phyloP scores from a whole-genome alignment of 108 stramenopile genomes.

The Stephanodiscus minutulus region DNA sequence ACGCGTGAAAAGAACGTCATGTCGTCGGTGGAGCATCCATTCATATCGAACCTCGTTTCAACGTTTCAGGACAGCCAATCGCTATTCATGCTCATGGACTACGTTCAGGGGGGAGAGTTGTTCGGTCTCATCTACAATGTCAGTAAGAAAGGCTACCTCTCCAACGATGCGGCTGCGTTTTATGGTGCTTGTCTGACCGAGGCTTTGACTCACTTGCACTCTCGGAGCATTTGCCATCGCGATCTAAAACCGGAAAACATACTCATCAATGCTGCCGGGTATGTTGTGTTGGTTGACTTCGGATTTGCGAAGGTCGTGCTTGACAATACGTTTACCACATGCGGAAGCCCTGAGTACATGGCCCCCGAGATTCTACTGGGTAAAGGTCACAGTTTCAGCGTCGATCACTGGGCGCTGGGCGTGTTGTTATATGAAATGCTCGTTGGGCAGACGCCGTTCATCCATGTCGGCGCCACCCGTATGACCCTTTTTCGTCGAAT shows the following conservation, averaged over 20 bases:
- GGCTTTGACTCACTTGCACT: conserved; percentile 54
- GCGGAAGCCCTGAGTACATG: conserved; percentile 86
- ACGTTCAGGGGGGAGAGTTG: conserved; percentile 85
- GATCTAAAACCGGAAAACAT: conserved; percentile 72
- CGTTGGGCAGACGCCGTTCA: conserved; percentile 76
- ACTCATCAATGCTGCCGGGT: conserved; percentile 69
- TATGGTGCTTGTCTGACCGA: conserved; percentile 60
- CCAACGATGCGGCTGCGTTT: conserved; percentile 65
- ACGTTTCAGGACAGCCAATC: conserved; percentile 64
- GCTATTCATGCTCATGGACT: conserved; percentile 78
- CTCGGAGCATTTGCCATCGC: conserved; percentile 62
- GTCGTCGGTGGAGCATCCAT: conserved; percentile 65
- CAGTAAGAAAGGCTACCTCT: conserved; percentile 53
- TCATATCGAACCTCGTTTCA: conserved; percentile 64
- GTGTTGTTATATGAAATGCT: conserved; percentile 85
- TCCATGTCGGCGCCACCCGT: conserved; percentile 55
- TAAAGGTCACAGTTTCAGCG: conserved; percentile 76
- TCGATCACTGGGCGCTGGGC: conserved; percentile 87
- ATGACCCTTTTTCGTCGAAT: conserved; percentile 66
- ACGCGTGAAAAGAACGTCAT: conserved; percentile 53
- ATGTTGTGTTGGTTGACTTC: conserved; percentile 84
- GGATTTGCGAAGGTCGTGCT: conserved; percentile 87
- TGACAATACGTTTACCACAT: conserved; percentile 74
- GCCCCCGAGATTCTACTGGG: conserved; percentile 87
- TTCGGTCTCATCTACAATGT: conserved; percentile 71